phyloP scores from a whole-genome alignment of 2,329 filamentous ascomycete genomes.

The Penicillium sp. region DNA sequence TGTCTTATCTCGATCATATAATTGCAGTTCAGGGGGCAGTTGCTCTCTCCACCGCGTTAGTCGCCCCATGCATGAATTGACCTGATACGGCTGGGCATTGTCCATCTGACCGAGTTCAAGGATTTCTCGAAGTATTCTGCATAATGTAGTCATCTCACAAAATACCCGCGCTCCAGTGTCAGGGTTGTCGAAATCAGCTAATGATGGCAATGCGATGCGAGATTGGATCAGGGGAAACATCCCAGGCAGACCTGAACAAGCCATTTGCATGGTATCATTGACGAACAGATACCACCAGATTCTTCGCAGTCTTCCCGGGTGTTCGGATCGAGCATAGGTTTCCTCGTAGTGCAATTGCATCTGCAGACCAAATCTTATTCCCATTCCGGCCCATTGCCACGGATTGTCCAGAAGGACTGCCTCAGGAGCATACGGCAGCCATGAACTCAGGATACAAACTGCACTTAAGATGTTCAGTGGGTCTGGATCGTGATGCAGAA shows the following conservation, averaged over 20 bases:
- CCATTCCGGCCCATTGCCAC: constrained; percentile 15
- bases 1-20: constrained; percentile 3
- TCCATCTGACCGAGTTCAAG: constrained; percentile 2
- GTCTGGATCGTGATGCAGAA: constrained; percentile 7
- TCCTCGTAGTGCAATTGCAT: constrained; percentile 8
- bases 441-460: constrained; percentile 7
- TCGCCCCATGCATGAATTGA: background rate
- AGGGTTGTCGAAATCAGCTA: constrained; percentile 6
- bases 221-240: constrained; percentile 11
- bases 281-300: constrained; percentile 15
- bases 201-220: constrained; percentile 1
- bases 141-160: constrained; percentile 4
- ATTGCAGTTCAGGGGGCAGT: constrained; percentile 3
- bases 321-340: constrained; percentile 2
- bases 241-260: constrained; percentile 11
- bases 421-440: constrained; percentile 7
- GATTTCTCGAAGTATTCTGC: constrained; percentile 1
- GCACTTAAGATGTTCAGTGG: constrained; percentile 7
- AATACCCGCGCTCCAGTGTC: constrained; percentile 5
- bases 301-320: constrained; percentile 6
- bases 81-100: constrained; percentile 1
- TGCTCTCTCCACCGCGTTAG: constrained; percentile 5
- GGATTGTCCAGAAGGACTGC: constrained; percentile 10
- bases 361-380: constrained; percentile 9
- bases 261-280: constrained; percentile 14